phyloP scores from a whole-genome alignment of 345 rosid species.

The Rhizophora apiculata region DNA sequence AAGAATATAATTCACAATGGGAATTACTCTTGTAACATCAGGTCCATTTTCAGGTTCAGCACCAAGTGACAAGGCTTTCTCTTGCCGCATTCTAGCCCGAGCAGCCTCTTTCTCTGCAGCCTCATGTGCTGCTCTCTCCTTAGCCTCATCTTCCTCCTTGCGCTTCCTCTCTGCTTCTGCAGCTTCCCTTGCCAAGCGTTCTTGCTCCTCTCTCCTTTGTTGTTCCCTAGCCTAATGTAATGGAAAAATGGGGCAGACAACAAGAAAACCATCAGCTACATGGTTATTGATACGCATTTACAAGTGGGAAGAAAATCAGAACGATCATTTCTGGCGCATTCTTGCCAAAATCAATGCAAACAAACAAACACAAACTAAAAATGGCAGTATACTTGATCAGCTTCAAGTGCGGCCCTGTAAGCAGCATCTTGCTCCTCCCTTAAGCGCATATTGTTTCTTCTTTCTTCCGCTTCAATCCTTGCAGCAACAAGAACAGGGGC shows the following conservation, averaged over 20 bases:
- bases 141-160: conserved; percentile 91
- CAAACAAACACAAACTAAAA: neutral
- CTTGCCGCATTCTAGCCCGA: conserved; percentile 66
- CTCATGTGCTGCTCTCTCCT: conserved; percentile 74
- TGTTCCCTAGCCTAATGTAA: conserved; percentile 70
- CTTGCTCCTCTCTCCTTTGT: conserved; percentile 81
- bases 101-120: conserved; percentile 88
- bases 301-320: neutral
- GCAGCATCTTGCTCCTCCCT: conserved; percentile 99
- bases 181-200: conserved; percentile 80
- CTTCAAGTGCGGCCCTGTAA: conserved; percentile 96
- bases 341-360: no score
- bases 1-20: neutral
- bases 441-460: conserved; percentile 67
- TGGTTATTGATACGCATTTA: neutral
- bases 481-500: conserved; percentile 78
- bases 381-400: conserved; percentile 68
- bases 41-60: conserved; percentile 91
- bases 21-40: conserved; percentile 72
- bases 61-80: conserved; percentile 84
- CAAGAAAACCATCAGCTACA: neutral
- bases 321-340: neutral
- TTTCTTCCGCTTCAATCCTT: conserved; percentile 92
- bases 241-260: neutral
- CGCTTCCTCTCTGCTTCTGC: conserved; percentile 86